These are phyloP conservation scores for Pyronema domesticum DNA, from an alignment of 495 filamentous ascomycete genomes.

Conservation along the genomic window DNA sequence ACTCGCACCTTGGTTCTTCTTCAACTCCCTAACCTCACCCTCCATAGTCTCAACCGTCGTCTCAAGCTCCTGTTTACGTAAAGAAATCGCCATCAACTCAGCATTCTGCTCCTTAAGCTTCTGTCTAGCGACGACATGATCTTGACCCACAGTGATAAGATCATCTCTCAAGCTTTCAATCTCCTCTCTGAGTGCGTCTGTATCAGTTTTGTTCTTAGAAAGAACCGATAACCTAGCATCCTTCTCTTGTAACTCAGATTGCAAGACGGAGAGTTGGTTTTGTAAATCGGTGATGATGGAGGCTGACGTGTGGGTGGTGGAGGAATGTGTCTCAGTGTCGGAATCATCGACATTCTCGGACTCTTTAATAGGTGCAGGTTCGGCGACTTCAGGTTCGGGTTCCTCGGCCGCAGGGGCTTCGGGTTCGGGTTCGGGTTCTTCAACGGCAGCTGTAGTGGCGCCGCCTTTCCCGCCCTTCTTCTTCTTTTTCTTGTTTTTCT, in stretches of 20 bases:
- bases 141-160: constrained; percentile 53
- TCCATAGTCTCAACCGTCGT: constrained; percentile 20
- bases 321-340: background rate
- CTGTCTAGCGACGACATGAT: constrained; percentile 69
- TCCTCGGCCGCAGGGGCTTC: no score
- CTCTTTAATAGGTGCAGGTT: constrained; percentile 18
- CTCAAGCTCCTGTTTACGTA: constrained; percentile 32
- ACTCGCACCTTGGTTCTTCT: constrained; percentile 37
- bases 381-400: constrained; percentile 17
- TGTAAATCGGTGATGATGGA: constrained; percentile 31
- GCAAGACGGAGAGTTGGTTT: constrained; percentile 36
- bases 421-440: constrained; percentile 20
- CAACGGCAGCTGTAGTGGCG: constrained; percentile 26
- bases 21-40: constrained; percentile 39
- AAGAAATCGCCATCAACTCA: constrained; percentile 38
- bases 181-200: constrained; percentile 71
- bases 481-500: constrained; percentile 79
- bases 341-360: constrained; percentile 20
- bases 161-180: constrained; percentile 69
- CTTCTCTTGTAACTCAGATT: constrained; percentile 49
- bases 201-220: constrained; percentile 45
- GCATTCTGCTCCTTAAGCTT: constrained; percentile 61
- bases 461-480: constrained; percentile 52
- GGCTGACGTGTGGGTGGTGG: constrained; percentile 3
- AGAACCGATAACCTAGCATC: constrained; percentile 50